Evolutionary conservation across 768 basidiomycete species (phyloP).

Genomic region (Xerocomellus dryophilus): DNA sequence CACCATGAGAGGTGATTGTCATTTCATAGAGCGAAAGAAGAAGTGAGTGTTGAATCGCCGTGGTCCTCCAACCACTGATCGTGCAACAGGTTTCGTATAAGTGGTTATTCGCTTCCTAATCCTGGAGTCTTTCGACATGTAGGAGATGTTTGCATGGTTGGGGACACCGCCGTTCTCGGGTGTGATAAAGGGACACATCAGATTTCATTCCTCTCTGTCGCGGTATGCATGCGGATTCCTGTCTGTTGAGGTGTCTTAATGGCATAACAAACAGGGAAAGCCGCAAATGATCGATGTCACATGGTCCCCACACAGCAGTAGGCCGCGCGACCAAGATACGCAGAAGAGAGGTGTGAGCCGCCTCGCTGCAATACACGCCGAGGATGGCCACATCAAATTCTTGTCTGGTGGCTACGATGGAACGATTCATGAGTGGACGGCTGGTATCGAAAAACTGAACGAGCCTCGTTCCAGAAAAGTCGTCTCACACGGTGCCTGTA

Average conservation of each 20-base stretch:
- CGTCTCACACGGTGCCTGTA: slow-evolving; percentile 28
- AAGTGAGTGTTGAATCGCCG: slow-evolving; percentile 22
- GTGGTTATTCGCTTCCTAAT: slow-evolving; percentile 39
- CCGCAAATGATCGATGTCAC: slow-evolving; percentile 33
- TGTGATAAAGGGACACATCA: slow-evolving; percentile 42
- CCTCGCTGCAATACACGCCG: slow-evolving; percentile 38
- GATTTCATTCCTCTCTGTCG: slow-evolving; percentile 39
- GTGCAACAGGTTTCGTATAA: slow-evolving; percentile 34
- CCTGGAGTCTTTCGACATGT: slow-evolving; percentile 38
- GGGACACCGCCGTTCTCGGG: slow-evolving; percentile 41
- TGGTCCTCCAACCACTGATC: slow-evolving; percentile 13
- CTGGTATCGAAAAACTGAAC: slow-evolving; percentile 18
- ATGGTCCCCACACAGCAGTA: slow-evolving; percentile 33
- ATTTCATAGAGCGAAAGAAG: slow-evolving; percentile 38
- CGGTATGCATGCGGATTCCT: slow-evolving; percentile 30
- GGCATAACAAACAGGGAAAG: slow-evolving; percentile 27
- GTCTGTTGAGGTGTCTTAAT: slow-evolving; percentile 23
- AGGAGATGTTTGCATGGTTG: slow-evolving; percentile 44
- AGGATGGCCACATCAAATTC: slow-evolving; percentile 36
- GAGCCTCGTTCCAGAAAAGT: slow-evolving; percentile 28
- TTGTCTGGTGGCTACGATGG: slow-evolving; percentile 50
- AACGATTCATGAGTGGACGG: slow-evolving; percentile 40
- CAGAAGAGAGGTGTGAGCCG: slow-evolving; percentile 39
- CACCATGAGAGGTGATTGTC: slow-evolving; percentile 46
- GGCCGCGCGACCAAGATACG: slow-evolving; percentile 23